A percentile compares a stretch with the other conserved stretches of the same genome.
Conservation (phyloP, 2,329 filamentous ascomycete genomes). For the Emmonsiellopsis sp. region DNA sequence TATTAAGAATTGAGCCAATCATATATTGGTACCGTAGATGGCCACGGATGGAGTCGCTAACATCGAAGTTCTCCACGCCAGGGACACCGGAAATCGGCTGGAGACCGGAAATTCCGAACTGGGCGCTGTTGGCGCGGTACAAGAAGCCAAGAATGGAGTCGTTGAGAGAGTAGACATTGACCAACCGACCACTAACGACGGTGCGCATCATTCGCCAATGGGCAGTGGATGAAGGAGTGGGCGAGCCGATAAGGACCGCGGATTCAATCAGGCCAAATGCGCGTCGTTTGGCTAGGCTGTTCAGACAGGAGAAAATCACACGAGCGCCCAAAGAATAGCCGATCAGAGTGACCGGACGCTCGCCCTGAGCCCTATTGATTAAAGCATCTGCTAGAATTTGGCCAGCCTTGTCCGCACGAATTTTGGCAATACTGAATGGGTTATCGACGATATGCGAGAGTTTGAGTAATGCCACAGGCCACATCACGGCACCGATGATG, state of each 20-base stretch:
- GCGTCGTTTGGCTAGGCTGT: slow-evolving; percentile 63
- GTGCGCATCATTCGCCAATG: slow-evolving; percentile 71
- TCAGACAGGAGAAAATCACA: slow-evolving; percentile 74
- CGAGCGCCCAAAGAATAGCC: slow-evolving; percentile 76
- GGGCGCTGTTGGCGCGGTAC: slow-evolving; percentile 74
- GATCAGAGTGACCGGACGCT: slow-evolving; percentile 69
- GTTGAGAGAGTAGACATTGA: slow-evolving; percentile 82
- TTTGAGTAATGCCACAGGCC: slow-evolving; percentile 60
- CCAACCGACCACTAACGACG: slow-evolving; percentile 70
- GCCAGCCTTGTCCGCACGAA: slow-evolving; percentile 71
- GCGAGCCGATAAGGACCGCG: slow-evolving; percentile 73
- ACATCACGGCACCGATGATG: slow-evolving; percentile 55
- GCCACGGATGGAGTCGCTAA: slow-evolving; percentile 56
- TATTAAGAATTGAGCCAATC: slow-evolving; percentile 56
- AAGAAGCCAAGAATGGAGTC: slow-evolving; percentile 82
- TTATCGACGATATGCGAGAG: slow-evolving; percentile 66
- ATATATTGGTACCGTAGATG: slow-evolving; percentile 64
- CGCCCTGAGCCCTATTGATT: slow-evolving; percentile 72
- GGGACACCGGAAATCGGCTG: slow-evolving; percentile 54
- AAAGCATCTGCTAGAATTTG: slow-evolving; percentile 71
- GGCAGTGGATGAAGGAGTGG: slow-evolving; percentile 60
- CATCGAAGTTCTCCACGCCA: slow-evolving; percentile 56
- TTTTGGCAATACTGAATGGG: slow-evolving; percentile 68
- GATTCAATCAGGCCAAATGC: slow-evolving; percentile 80
- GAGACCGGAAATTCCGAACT: slow-evolving; percentile 74